These are phyloP conservation scores for Sutorius australiensis DNA, from an alignment of 768 basidiomycete genomes.

Conservation along the genomic window DNA sequence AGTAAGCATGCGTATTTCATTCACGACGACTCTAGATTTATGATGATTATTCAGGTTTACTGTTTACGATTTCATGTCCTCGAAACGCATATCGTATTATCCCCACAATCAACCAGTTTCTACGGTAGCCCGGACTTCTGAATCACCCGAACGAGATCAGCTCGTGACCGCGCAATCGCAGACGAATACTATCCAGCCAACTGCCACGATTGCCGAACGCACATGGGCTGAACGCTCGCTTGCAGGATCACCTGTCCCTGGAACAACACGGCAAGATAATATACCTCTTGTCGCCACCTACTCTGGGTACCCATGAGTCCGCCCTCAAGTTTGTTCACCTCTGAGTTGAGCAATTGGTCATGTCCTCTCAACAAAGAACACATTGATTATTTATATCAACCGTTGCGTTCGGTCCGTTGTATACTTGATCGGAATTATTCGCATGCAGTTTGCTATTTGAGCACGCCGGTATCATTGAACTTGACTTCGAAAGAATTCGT, in stretches of 20 bases:
- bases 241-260: conserved; percentile 38
- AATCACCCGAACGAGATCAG: conserved; percentile 28
- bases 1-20: conserved; percentile 45
- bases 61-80: conserved; percentile 77
- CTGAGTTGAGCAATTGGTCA: background rate
- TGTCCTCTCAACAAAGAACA: background rate
- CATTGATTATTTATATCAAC: background rate
- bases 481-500: background rate
- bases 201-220: conserved; percentile 39
- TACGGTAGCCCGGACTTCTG: conserved; percentile 27
- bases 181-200: conserved; percentile 41
- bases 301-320: conserved; percentile 14
- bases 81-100: conserved; percentile 80
- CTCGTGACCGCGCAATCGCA: conserved; percentile 31
- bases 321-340: background rate
- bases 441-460: background rate
- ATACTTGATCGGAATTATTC: conserved; percentile 2
- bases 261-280: conserved; percentile 35
- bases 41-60: conserved; percentile 61
- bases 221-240: conserved; percentile 41
- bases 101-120: conserved; percentile 70
- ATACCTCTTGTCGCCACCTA: conserved; percentile 36
- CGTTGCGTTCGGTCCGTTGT: conserved; percentile 8
- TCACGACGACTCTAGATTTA: conserved; percentile 4
- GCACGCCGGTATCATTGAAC: background rate